These are phyloP conservation scores for Verbascum thapsus DNA, from an alignment of 257 asterid species.

Conservation along the genomic window DNA sequence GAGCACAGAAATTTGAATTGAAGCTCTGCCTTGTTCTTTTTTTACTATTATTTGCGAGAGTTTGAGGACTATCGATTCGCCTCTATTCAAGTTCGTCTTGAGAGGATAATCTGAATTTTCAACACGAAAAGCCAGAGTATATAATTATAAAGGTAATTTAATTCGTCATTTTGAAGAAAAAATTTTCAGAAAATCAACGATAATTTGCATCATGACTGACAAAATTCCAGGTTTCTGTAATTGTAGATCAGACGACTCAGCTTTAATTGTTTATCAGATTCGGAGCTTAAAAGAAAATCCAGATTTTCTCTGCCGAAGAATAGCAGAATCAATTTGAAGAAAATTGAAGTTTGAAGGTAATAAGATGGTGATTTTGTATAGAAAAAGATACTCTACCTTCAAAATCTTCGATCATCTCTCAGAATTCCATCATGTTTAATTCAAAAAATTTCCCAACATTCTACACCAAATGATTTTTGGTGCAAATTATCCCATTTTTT, in stretches of 20 bases:
- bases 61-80: constrained; percentile 20
- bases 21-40: constrained; percentile 26
- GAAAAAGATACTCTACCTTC: background rate
- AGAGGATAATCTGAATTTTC: constrained; percentile 25
- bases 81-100: constrained; percentile 1
- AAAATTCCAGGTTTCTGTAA: constrained; percentile 19
- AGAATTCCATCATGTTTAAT: too few relatives aligned
- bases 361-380: background rate
- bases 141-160: constrained; percentile 38
- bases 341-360: constrained; percentile 32
- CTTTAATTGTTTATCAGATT: constrained; percentile 27
- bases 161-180: constrained; percentile 18
- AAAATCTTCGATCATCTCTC: background rate
- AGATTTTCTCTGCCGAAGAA: constrained; percentile 23
- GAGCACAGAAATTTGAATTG: background rate
- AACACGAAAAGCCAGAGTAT: constrained; percentile 12
- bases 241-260: constrained; percentile 36
- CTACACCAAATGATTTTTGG: constrained; percentile 19
- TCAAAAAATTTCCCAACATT: constrained; percentile 29
- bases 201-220: constrained; percentile 28
- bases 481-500: constrained; percentile 4
- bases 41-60: constrained; percentile 19
- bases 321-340: constrained; percentile 11
- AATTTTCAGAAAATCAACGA: constrained; percentile 25
- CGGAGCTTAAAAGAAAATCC: constrained; percentile 11